phyloP scores from a whole-genome alignment of 805 yeast species.

The Yamadazyma endophytica region DNA sequence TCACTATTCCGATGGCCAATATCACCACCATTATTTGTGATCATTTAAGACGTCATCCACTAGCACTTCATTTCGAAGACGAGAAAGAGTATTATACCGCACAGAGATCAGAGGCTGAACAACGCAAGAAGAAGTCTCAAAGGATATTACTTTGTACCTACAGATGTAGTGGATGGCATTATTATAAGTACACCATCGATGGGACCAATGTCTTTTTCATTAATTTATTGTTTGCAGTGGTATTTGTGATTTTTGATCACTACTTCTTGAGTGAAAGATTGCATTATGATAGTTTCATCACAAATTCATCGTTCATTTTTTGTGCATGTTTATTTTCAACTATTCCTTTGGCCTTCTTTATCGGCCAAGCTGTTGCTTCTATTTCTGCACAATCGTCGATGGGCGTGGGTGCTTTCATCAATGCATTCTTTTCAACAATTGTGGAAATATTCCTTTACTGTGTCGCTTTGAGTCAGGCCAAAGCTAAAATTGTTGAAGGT shows the following conservation, averaged over 20 bases:
- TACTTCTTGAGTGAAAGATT: conserved; percentile 51
- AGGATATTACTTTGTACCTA: conserved; percentile 81
- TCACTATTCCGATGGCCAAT: conserved; percentile 92
- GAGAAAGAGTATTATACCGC: conserved; percentile 46
- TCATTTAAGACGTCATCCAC: conserved; percentile 86
- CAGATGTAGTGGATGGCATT: conserved; percentile 87
- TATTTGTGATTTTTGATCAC: conserved; percentile 78
- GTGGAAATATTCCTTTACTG: conserved; percentile 91
- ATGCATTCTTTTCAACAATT: conserved; percentile 94
- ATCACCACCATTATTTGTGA: conserved; percentile 61
- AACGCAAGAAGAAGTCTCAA: conserved; percentile 42
- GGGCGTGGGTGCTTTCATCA: conserved; percentile 98
- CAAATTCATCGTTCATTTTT: conserved; percentile 66
- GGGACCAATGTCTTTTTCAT: conserved; percentile 93
- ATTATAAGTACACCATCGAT: conserved; percentile 92
- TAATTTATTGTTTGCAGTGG: conserved; percentile 73
- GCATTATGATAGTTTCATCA: conserved; percentile 38
- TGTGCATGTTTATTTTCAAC: conserved; percentile 76
- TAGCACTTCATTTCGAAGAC: conserved; percentile 72
- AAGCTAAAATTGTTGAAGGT: conserved; percentile 91
- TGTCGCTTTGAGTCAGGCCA: conserved; percentile 81
- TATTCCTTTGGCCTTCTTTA: conserved; percentile 91
- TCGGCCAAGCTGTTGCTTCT: conserved; percentile 99
- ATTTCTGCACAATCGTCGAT: conserved; percentile 97
- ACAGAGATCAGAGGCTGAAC: conserved; percentile 13